Base-by-base conservation (phyloP, 2,329 filamentous ascomycete genomes). In the Pestalotiopsis sp. region DNA sequence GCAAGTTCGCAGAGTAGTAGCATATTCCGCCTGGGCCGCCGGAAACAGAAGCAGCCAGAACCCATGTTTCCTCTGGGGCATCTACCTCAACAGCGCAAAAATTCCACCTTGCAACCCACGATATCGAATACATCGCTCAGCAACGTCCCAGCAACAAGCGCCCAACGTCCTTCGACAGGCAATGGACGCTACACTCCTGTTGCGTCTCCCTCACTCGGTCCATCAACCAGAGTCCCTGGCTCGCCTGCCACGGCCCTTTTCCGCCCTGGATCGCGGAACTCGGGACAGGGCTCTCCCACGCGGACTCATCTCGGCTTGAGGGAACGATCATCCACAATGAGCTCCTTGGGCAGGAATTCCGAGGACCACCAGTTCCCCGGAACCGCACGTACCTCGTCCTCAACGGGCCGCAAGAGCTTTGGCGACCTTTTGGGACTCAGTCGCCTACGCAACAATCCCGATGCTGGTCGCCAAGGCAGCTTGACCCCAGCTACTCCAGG, bases 341-440 rank as follows among this genome's bases (percentile, higher is more conserved):
- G 93, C 75, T 98, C 95, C 1, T 81, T 95, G 58, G 90, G 91
- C 20, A 90, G 92, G 71, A 87, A 89, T 67, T 93, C 91, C 0
- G 93, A 94, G 70, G 89, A 92, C 41, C 89, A 91, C 67, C 86
- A 92, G 4, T 84, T 89, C 6, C 90, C 91, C 3, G 90, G 90
- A 4, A 88, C 88, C 27, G 81, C 90, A n/a, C 87, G 94, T 65
- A 95, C 90, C 5, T 97, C 95, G 1, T 94, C 92, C 1, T 97
- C 94, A 0, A 95, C 92, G n/a, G 94, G 95, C 4, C 89, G 96
- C 67, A 96, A 95, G 80, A 98, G 95, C 80, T 94, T 99, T 74
- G 94, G 95, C 66, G 96, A 97, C 73, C 84, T 98, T 23, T 90
- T 99, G 75, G 91, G 90, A 14, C 83, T 98, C 23, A 87, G 90